These are phyloP conservation scores for Hymenoscyphus linearis DNA, from an alignment of 2,329 filamentous ascomycete genomes.

Conservation along the genomic window DNA sequence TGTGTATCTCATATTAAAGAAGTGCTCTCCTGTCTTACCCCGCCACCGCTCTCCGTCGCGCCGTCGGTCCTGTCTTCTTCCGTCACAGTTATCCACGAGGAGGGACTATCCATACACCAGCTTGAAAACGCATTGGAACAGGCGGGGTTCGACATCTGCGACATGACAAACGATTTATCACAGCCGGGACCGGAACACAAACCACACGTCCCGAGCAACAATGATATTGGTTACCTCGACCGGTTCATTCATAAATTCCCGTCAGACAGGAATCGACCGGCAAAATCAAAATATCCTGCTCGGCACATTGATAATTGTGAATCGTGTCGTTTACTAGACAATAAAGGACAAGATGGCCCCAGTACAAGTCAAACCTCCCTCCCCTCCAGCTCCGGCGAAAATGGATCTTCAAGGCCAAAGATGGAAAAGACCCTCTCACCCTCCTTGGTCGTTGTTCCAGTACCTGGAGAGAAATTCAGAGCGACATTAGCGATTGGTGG, in stretches of 20 bases:
- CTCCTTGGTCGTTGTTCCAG: conserved; percentile 33
- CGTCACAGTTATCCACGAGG: conserved; percentile 54
- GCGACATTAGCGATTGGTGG: conserved; percentile 47
- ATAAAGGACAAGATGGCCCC: conserved; percentile 22
- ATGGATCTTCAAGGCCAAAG: conserved; percentile 1
- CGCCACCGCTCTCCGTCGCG: conserved; percentile 53
- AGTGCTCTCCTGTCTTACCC: conserved; percentile 45
- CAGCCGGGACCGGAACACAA: neutral
- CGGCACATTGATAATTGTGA: conserved; percentile 45
- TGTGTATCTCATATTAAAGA: conserved; percentile 63
- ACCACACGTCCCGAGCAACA: conserved; percentile 14
- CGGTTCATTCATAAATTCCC: conserved; percentile 23
- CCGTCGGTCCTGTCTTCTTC: conserved; percentile 68
- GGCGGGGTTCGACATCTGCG: conserved; percentile 53
- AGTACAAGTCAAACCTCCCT: neutral
- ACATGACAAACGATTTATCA: conserved; percentile 19
- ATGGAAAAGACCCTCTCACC: conserved; percentile 4
- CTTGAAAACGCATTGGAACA: conserved; percentile 47
- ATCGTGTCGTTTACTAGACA: conserved; percentile 39
- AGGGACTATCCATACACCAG: conserved; percentile 37
- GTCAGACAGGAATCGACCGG: conserved; percentile 17
- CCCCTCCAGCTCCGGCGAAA: neutral
- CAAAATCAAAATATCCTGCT: conserved; percentile 22
- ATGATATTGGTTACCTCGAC: conserved; percentile 25
- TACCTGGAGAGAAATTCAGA: conserved; percentile 38